A percentile compares a stretch with the other conserved stretches of the same genome.
These are phyloP conservation scores for Perkinsela sp. DNA, from an alignment of 208 protist species.

Conservation along the genomic window DNA sequence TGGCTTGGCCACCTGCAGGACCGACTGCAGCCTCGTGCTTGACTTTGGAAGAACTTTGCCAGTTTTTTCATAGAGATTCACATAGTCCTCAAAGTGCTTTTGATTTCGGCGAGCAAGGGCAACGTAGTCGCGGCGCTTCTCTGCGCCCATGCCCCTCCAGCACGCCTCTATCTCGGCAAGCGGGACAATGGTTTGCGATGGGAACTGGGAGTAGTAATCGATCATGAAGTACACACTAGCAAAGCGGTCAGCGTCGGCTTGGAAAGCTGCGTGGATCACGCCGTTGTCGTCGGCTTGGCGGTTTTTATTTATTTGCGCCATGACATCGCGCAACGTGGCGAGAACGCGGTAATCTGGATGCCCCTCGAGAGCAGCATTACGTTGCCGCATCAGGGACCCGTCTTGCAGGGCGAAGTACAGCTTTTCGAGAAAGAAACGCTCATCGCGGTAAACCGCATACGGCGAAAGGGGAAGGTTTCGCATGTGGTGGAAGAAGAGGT, in stretches of 20 bases:
- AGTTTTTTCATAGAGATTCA: not conserved
- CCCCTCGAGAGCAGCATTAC: not conserved
- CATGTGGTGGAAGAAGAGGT: not conserved
- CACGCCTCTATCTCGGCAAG: not conserved
- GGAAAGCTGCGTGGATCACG: not conserved
- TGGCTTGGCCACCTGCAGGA: not conserved
- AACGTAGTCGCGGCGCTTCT: not conserved
- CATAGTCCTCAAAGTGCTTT: not conserved
- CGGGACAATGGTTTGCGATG: not conserved
- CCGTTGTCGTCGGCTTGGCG: not conserved
- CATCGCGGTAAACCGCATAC: not conserved
- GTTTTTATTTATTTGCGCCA: not conserved
- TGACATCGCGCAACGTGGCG: not conserved
- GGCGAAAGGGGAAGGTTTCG: not conserved
- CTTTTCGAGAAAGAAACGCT: not conserved
- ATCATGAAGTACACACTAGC: not conserved
- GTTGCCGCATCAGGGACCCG: not conserved
- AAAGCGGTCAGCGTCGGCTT: not conserved
- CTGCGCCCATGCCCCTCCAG: not conserved
- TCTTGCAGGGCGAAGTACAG: too few species aligned
- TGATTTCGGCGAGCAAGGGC: not conserved
- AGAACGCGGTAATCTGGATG: not conserved
- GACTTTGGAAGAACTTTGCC: not conserved
- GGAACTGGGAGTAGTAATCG: not conserved
- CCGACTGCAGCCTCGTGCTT: not conserved